Percentiles rank a stretch among this genome's conserved stretches.
Conservation (phyloP, 1,284 basidiomycete species). For the Apiotrichum sp. region DNA sequence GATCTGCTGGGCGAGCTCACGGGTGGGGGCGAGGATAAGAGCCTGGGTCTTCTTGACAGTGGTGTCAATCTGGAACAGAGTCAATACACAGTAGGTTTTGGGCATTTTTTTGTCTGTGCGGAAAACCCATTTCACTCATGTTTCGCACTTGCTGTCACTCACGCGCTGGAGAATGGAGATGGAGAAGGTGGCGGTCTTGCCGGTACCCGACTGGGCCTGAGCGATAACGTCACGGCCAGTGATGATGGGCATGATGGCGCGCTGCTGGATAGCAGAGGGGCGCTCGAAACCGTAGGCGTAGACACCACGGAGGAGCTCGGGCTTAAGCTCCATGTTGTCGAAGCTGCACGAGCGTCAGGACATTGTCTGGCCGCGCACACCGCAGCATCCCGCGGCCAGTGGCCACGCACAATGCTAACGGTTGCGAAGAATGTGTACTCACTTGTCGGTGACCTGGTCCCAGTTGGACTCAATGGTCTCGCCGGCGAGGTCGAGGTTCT, state of each 20-base stretch:
- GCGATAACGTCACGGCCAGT: conserved; percentile 86
- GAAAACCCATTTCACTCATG: too few relatives aligned
- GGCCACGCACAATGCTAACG: too few relatives aligned
- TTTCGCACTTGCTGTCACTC: conserved; percentile 3
- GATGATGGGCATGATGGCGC: conserved; percentile 83
- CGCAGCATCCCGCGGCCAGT: too few relatives aligned
- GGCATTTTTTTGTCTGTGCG: too few relatives aligned
- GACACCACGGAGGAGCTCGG: conserved; percentile 86
- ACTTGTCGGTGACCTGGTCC: conserved; percentile 92
- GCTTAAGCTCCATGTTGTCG: conserved; percentile 93
- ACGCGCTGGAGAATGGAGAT: conserved; percentile 72
- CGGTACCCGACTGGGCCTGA: conserved; percentile 93
- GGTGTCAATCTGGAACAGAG: conserved; percentile 58
- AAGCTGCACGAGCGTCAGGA: conserved; percentile 56
- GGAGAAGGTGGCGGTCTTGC: conserved; percentile 98
- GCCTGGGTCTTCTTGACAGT: conserved; percentile 78
- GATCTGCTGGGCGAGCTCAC: conserved; percentile 91
- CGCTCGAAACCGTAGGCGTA: conserved; percentile 95
- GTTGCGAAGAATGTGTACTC: conserved; percentile 19
- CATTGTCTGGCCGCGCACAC: too few relatives aligned
- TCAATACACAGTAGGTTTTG: too few relatives aligned
- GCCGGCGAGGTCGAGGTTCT: conserved; percentile 66
- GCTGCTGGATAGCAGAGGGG: conserved; percentile 85
- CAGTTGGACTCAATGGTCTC: conserved; percentile 96
- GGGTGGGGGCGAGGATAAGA: conserved; percentile 85